Evolutionary conservation across 768 basidiomycete genomes (phyloP).

Genomic region (Epithele typhae): DNA sequence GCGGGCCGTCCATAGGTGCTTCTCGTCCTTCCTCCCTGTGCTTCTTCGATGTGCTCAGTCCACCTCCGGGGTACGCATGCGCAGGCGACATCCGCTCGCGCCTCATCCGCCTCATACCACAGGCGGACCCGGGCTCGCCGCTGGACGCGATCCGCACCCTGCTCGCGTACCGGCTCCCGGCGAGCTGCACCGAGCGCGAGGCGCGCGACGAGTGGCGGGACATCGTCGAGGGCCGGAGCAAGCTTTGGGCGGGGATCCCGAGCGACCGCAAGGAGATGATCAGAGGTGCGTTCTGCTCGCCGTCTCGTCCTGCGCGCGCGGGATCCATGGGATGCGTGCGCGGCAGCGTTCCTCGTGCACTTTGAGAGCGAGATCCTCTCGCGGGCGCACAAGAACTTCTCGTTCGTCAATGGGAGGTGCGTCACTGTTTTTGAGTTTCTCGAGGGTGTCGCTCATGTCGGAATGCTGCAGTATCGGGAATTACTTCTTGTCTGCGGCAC

Average conservation of each 20-base stretch:
- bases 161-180: slow-evolving; percentile 76
- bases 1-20: slow-evolving; percentile 79
- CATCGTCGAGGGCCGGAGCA: slow-evolving; percentile 83
- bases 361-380: slow-evolving; percentile 87
- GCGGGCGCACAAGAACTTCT: slow-evolving; percentile 91
- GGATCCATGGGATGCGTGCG: too few species aligned
- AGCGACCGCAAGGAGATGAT: slow-evolving; percentile 89
- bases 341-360: slow-evolving; percentile 82
- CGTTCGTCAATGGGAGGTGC: slow-evolving; percentile 86
- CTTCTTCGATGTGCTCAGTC: not conserved
- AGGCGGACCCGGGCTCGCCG: slow-evolving; percentile 51
- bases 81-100: slow-evolving; percentile 86
- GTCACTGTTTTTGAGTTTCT: slow-evolving; percentile 32
- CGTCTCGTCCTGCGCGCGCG: too few species aligned
- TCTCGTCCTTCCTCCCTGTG: too few species aligned
- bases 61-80: not conserved
- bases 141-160: slow-evolving; percentile 72
- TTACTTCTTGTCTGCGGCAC: slow-evolving; percentile 86
- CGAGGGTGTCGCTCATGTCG: slow-evolving; percentile 23
- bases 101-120: slow-evolving; percentile 82
- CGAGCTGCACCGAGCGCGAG: slow-evolving; percentile 59
- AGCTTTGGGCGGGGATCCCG: slow-evolving; percentile 82
- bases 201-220: slow-evolving; percentile 90
- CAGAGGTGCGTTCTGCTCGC: slow-evolving; percentile 48
- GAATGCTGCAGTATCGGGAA: slow-evolving; percentile 65